phyloP scores from a whole-genome alignment of 805 yeast species.

The Candida ficus region DNA sequence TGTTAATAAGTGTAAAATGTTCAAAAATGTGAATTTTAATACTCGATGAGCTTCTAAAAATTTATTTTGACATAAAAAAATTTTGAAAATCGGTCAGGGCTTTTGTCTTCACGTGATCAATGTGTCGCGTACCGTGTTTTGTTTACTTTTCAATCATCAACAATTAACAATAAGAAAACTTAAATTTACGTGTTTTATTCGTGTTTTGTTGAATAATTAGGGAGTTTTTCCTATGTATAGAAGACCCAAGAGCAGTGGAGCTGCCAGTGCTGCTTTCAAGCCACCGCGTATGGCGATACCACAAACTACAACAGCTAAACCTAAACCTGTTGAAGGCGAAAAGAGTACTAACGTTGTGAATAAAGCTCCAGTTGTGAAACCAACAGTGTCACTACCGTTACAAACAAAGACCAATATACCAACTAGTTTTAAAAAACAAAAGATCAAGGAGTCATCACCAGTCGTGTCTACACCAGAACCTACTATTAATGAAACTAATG shows the following conservation, averaged over 20 bases:
- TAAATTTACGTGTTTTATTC: not conserved
- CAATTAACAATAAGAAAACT: no score
- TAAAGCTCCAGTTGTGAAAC: slow-evolving; percentile 2
- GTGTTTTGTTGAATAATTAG: no score
- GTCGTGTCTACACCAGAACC: no score
- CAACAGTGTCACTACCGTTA: slow-evolving; percentile 2
- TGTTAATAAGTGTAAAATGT: no score
- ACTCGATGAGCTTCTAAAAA: not conserved
- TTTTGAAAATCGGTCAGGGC: no score
- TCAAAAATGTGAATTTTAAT: not conserved
- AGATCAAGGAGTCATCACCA: not conserved
- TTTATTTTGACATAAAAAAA: slow-evolving; percentile 4
- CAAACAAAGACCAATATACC: not conserved
- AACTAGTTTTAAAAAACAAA: not conserved
- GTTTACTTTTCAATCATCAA: not conserved
- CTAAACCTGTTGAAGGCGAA: not conserved
- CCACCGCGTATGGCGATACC: slow-evolving; percentile 15
- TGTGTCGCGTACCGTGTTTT: not conserved
- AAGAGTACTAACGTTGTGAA: not conserved
- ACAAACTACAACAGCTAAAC: not conserved
- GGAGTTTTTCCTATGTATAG: slow-evolving; percentile 12
- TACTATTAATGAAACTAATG: not conserved
- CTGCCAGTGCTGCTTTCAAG: slow-evolving; percentile 10
- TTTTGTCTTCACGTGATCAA: not conserved
- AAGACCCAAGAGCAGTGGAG: slow-evolving; percentile 8